A percentile compares a stretch with the other conserved stretches of the same genome.
Conservation (phyloP, 345 rosid genomes). For the Balakata baccata region DNA sequence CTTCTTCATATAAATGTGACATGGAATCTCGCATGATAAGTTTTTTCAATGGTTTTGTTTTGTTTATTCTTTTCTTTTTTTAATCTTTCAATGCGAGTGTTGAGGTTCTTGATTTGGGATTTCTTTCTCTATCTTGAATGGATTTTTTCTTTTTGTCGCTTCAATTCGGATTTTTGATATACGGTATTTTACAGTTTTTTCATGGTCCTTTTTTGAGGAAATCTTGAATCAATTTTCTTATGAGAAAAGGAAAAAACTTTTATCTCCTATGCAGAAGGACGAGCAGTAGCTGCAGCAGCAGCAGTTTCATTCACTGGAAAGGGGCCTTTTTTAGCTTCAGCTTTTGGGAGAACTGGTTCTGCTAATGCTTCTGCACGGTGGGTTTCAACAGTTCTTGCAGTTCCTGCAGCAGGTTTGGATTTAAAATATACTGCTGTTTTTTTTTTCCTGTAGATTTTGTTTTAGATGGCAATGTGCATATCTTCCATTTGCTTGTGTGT, state of each 20-base stretch:
- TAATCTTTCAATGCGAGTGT: background rate
- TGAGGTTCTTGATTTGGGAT: background rate
- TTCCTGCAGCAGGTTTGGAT: constrained; percentile 83
- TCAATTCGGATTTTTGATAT: background rate
- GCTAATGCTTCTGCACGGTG: constrained; percentile 50
- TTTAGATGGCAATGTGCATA: background rate
- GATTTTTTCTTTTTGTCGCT: background rate
- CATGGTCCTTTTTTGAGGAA: background rate
- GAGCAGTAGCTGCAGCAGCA: constrained; percentile 65
- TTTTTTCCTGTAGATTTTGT: background rate
- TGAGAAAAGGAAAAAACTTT: background rate
- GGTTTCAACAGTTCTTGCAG: constrained; percentile 72
- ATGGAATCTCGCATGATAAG: background rate
- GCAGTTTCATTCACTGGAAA: constrained; percentile 59
- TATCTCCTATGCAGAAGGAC: constrained; percentile 45
- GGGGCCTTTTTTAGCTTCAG: constrained; percentile 50
- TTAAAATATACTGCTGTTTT: background rate
- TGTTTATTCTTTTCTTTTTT: background rate
- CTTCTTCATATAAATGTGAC: background rate
- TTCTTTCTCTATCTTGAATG: background rate
- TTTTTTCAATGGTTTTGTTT: background rate
- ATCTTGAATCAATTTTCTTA: background rate
- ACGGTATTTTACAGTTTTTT: background rate
- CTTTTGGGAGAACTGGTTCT: constrained; percentile 46
- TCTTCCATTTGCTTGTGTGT: background rate